Conservation (phyloP, 257 asterid species). For the Solanum pinnatisectum region DNA sequence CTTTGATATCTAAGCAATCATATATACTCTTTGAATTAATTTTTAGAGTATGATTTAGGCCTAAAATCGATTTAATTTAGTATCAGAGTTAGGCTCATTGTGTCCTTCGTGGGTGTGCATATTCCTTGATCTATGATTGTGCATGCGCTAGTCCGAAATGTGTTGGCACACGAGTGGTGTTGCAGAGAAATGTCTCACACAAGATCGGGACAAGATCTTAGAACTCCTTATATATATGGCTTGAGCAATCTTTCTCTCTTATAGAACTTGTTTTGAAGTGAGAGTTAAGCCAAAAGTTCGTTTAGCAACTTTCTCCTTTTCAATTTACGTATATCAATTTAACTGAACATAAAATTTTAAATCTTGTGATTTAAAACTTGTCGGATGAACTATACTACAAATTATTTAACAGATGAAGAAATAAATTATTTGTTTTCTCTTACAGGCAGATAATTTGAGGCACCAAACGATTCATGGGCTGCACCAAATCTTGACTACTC, state of each 20-base stretch:
- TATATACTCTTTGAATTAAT: too few species aligned
- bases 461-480: conserved; percentile 60
- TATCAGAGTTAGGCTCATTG: neutral
- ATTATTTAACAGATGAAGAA: neutral
- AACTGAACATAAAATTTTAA: neutral
- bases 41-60: too few species aligned
- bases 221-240: neutral
- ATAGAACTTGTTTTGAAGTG: neutral
- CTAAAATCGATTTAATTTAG: too few species aligned
- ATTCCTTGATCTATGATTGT: neutral
- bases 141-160: neutral
- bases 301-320: neutral
- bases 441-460: conserved; percentile 74
- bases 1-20: too few species aligned
- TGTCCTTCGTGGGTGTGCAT: accelerated
- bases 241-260: neutral
- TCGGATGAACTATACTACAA: accelerated
- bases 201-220: neutral
- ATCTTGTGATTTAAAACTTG: accelerated
- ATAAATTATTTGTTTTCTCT: neutral
- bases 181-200: neutral
- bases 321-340: neutral
- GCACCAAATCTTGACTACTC: conserved; percentile 56
- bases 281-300: neutral
- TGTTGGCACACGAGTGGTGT: neutral